phyloP scores from a whole-genome alignment of 225 moss, liverwort and hornwort genomes.

The Polytrichum formosum region DNA sequence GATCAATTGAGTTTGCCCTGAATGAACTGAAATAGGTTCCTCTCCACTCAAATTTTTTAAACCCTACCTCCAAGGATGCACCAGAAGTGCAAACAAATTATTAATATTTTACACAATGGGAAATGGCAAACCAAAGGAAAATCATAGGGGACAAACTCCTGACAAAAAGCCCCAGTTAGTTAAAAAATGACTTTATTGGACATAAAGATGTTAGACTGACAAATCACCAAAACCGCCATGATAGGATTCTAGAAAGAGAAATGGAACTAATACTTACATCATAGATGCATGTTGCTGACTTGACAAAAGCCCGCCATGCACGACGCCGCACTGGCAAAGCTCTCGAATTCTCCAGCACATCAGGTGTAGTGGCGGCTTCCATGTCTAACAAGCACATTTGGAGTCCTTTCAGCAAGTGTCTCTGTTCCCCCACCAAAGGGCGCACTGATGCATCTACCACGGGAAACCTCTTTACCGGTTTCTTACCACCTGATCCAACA shows the following conservation, averaged over 20 bases:
- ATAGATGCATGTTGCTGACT: slow-evolving; percentile 74
- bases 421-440: slow-evolving; percentile 50
- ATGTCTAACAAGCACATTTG: slow-evolving; percentile 79
- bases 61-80: too few relatives aligned
- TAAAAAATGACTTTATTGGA: too few relatives aligned
- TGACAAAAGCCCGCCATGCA: slow-evolving; percentile 82
- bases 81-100: too few relatives aligned
- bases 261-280: slow-evolving; percentile 32
- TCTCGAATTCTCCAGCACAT: slow-evolving; percentile 71
- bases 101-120: too few relatives aligned
- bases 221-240: too few relatives aligned
- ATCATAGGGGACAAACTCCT: too few relatives aligned
- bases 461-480: slow-evolving; percentile 73
- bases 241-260: too few relatives aligned
- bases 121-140: too few relatives aligned
- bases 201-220: too few relatives aligned
- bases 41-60: too few relatives aligned
- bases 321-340: slow-evolving; percentile 64
- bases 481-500: slow-evolving; percentile 35
- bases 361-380: slow-evolving; percentile 65
- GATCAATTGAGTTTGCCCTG: not conserved
- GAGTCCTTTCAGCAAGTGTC: slow-evolving; percentile 51
- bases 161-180: too few relatives aligned
- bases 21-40: too few relatives aligned
- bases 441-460: slow-evolving; percentile 65